Evolutionary conservation across 176 grass and related monocot genomes (phyloP).

Genomic region (Carex cristatella): DNA sequence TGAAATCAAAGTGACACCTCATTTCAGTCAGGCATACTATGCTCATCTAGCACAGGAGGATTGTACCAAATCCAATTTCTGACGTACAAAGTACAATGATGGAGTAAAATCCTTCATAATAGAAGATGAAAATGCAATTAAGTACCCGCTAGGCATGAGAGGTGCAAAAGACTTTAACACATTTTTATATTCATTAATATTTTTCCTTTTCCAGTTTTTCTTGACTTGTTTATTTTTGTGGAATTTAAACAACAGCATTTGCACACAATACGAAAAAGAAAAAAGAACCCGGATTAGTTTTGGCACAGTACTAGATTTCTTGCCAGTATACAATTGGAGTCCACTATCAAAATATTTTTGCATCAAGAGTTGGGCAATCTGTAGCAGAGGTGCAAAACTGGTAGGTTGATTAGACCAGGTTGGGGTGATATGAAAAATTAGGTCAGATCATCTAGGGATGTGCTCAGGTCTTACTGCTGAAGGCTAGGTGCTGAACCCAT

Average conservation of each 20-base stretch:
- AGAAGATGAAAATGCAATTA: neutral
- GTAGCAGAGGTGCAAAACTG: neutral
- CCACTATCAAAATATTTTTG: constrained; percentile 1
- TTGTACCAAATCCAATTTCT: neutral
- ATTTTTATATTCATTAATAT: neutral
- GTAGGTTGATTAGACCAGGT: neutral
- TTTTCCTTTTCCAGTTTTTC: neutral
- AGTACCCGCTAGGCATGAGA: neutral
- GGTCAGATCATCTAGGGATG: neutral
- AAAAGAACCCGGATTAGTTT: neutral
- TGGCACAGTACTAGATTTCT: neutral
- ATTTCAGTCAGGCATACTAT: neutral
- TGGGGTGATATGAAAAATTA: neutral
- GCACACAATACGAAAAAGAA: neutral
- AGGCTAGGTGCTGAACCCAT: neutral
- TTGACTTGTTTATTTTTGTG: neutral
- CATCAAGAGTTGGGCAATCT: neutral
- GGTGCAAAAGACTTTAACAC: neutral
- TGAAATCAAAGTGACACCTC: constrained; percentile 23
- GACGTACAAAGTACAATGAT: neutral
- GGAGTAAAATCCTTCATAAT: neutral
- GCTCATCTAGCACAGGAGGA: neutral
- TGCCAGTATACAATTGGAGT: neutral
- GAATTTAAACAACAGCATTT: neutral
- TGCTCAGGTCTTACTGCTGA: neutral